A percentile compares a stretch with the other conserved stretches of the same genome.
These are phyloP conservation scores for Sphaerulina populicola DNA, from an alignment of 2,329 filamentous ascomycete species.

Conservation along the genomic window DNA sequence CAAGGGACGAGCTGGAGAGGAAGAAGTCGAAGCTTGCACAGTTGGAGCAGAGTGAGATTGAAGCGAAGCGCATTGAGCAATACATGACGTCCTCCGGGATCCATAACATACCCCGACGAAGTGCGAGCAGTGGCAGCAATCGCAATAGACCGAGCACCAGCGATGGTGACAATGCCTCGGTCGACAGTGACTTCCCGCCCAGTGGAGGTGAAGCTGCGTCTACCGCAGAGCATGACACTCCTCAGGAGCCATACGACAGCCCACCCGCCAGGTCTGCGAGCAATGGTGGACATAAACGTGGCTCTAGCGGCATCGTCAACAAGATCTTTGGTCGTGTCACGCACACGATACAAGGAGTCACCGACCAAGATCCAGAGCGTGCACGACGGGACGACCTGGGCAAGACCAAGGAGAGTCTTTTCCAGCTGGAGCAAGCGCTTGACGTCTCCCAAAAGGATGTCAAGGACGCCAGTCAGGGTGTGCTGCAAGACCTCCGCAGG, in stretches of 20 bases:
- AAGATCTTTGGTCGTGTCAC: slow-evolving; percentile 91
- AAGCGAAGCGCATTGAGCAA: slow-evolving; percentile 87
- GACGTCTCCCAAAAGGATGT: slow-evolving; percentile 84
- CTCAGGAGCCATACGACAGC: slow-evolving; percentile 36
- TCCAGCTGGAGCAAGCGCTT: slow-evolving; percentile 81
- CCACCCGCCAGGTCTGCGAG: slow-evolving; percentile 23
- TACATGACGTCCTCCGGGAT: slow-evolving; percentile 72
- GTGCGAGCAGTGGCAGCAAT: slow-evolving; percentile 39
- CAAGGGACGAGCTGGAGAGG: slow-evolving; percentile 81
- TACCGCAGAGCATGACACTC: slow-evolving; percentile 59
- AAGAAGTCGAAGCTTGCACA: slow-evolving; percentile 75
- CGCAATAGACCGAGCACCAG: slow-evolving; percentile 21
- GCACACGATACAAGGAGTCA: slow-evolving; percentile 91
- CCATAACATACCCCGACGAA: slow-evolving; percentile 54
- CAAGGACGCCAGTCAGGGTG: slow-evolving; percentile 79
- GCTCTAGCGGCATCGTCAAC: slow-evolving; percentile 76
- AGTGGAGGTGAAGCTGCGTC: slow-evolving; percentile 54
- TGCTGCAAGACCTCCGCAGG: slow-evolving; percentile 79
- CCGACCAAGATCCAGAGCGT: slow-evolving; percentile 89
- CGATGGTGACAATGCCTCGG: slow-evolving; percentile 71
- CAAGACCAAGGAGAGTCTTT: slow-evolving; percentile 83
- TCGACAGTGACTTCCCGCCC: slow-evolving; percentile 92
- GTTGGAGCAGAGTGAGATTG: slow-evolving; percentile 84
- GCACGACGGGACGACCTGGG: slow-evolving; percentile 88
- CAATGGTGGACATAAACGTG: slow-evolving; percentile 58